phyloP scores from a whole-genome alignment of 179 eudicot species.

The Beta macrorhiza region DNA sequence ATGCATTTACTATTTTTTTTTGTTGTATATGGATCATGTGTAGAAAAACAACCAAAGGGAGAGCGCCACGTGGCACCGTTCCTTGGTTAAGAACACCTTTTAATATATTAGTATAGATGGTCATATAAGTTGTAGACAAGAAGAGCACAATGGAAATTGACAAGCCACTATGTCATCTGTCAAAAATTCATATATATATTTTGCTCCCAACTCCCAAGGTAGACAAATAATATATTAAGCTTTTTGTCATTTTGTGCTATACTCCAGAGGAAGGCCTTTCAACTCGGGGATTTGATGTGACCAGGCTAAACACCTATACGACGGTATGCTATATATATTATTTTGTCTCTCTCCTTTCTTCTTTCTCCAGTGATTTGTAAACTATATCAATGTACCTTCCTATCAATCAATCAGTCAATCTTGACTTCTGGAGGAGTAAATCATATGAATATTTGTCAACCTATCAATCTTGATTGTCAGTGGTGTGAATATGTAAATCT shows the following conservation, averaged over 20 bases:
- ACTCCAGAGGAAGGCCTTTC: slow-evolving; percentile 83
- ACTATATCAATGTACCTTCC: not conserved
- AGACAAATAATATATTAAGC: not conserved
- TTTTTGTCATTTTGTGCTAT: not conserved
- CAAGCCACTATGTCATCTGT: not conserved
- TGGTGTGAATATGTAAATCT: not conserved
- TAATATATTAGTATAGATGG: too few species aligned
- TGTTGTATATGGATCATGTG: too few species aligned
- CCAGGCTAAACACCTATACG: slow-evolving; percentile 86
- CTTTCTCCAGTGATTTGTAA: slow-evolving; percentile 1
- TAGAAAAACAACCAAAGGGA: too few species aligned
- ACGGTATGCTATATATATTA: slow-evolving; percentile 46
- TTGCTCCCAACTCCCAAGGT: not conserved
- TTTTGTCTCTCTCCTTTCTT: not conserved
- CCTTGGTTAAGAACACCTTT: too few species aligned
- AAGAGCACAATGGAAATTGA: not conserved
- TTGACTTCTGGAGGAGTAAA: not conserved
- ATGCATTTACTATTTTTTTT: too few species aligned
- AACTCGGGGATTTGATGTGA: slow-evolving; percentile 82
- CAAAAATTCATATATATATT: not conserved
- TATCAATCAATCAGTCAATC: too few species aligned
- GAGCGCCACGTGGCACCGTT: too few species aligned
- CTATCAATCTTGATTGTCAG: not conserved
- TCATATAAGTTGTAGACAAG: not conserved
- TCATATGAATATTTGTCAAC: not conserved